These are phyloP conservation scores for Xylaria sp. DNA, from an alignment of 2,329 filamentous ascomycete genomes.

Conservation along the genomic window DNA sequence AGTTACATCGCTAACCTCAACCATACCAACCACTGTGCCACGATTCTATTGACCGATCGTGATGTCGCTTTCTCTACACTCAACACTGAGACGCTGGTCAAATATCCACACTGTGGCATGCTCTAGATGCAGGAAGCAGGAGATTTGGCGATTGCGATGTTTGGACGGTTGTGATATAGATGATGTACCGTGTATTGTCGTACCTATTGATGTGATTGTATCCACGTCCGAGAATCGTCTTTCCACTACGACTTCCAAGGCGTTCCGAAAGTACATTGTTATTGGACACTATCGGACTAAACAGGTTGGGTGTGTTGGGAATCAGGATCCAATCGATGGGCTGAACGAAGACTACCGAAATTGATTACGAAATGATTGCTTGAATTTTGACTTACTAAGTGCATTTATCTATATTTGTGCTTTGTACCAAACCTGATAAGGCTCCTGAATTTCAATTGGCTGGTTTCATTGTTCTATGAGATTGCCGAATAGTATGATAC, in stretches of 20 bases:
- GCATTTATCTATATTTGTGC: too few species aligned
- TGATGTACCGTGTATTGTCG: not conserved
- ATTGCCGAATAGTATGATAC: too few species aligned
- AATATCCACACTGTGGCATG: slow-evolving; percentile 31
- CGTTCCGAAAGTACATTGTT: not conserved
- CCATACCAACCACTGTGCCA: slow-evolving; percentile 39
- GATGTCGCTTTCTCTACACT: slow-evolving; percentile 24
- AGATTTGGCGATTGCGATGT: not conserved
- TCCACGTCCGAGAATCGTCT: not conserved
- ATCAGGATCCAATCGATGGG: not conserved
- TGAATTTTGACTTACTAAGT: too few species aligned
- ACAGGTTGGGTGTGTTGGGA: not conserved
- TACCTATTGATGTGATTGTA: not conserved
- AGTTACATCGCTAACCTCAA: slow-evolving; percentile 37
- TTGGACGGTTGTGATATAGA: not conserved
- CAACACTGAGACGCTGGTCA: slow-evolving; percentile 32
- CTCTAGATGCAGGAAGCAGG: not conserved
- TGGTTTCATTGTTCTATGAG: too few species aligned
- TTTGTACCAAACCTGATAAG: too few species aligned
- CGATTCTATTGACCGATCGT: slow-evolving; percentile 31
- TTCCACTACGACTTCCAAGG: not conserved
- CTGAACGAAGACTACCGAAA: not conserved
- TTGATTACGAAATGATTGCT: not conserved
- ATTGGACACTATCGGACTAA: not conserved
- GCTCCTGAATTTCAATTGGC: too few species aligned